Conservation (phyloP, 2,329 filamentous ascomycete genomes). For the Fusarium sp. region DNA sequence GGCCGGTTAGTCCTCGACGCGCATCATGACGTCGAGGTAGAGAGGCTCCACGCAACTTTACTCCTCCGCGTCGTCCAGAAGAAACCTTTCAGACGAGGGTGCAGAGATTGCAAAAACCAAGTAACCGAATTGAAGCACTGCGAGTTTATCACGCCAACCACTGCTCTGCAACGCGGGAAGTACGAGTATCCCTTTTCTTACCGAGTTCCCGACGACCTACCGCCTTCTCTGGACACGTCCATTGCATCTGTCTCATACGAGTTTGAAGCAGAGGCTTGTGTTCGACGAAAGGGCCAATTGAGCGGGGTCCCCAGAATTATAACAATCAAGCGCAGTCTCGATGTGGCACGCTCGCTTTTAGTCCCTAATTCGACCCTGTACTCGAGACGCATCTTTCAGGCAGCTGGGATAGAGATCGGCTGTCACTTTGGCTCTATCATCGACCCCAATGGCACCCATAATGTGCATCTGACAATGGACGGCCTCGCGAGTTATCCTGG, state of each 20-base stretch:
- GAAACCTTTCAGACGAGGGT: slow-evolving; percentile 29
- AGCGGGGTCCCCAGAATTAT: slow-evolving; percentile 55
- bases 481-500: slow-evolving; percentile 79
- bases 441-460: slow-evolving; percentile 82
- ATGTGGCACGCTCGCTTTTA: slow-evolving; percentile 80
- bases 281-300: slow-evolving; percentile 63
- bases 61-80: slow-evolving; percentile 8
- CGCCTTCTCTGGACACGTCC: slow-evolving; percentile 80
- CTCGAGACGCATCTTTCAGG: slow-evolving; percentile 79
- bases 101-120: slow-evolving; percentile 30
- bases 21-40: slow-evolving; percentile 3
- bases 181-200: slow-evolving; percentile 84
- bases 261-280: slow-evolving; percentile 74
- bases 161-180: background rate
- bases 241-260: slow-evolving; percentile 82
- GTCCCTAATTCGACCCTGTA: slow-evolving; percentile 81
- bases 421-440: slow-evolving; percentile 84
- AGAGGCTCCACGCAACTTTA: slow-evolving; percentile 14
- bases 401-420: slow-evolving; percentile 88
- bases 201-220: slow-evolving; percentile 83
- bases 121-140: slow-evolving; percentile 29
- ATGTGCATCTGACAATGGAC: slow-evolving; percentile 16
- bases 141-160: slow-evolving; percentile 10
- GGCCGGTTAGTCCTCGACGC: slow-evolving; percentile 7
- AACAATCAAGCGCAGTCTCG: slow-evolving; percentile 73